Evolutionary conservation across 257 asterid genomes (phyloP).

Genomic region (Jacaranda copaia): DNA sequence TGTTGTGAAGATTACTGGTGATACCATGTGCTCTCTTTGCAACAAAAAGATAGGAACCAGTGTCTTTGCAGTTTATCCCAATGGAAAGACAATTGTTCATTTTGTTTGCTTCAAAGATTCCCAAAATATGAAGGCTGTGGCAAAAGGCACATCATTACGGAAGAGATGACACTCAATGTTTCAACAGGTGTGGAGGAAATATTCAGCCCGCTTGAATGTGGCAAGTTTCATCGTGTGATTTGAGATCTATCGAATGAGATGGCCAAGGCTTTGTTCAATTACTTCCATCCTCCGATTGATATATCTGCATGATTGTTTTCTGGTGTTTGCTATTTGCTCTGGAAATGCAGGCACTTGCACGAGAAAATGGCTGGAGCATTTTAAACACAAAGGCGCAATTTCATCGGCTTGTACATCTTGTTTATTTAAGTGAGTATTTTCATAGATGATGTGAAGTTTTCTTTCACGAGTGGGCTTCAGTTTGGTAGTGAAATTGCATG

Average conservation of each 20-base stretch:
- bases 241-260: slow-evolving; percentile 18
- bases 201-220: slow-evolving; percentile 15
- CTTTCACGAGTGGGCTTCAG: slow-evolving; percentile 19
- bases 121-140: slow-evolving; percentile 85
- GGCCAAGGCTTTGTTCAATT: not conserved
- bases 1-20: slow-evolving; percentile 76
- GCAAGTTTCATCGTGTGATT: slow-evolving; percentile 23
- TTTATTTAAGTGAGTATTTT: slow-evolving; percentile 23
- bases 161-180: slow-evolving; percentile 51
- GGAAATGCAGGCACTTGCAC: slow-evolving; percentile 15
- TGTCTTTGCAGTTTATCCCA: slow-evolving; percentile 95
- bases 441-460: slow-evolving; percentile 16
- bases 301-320: not conserved
- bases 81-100: slow-evolving; percentile 87
- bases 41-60: slow-evolving; percentile 91
- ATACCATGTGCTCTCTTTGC: slow-evolving; percentile 92
- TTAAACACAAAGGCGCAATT: not conserved
- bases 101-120: slow-evolving; percentile 91
- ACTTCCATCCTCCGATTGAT: not conserved
- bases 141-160: slow-evolving; percentile 58
- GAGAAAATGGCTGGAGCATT: not conserved
- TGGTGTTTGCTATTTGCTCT: slow-evolving; percentile 13
- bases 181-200: not conserved
- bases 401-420: slow-evolving; percentile 17
- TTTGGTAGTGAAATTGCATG: slow-evolving; percentile 22